Evolutionary conservation across 2,329 filamentous ascomycete species (phyloP), one percentile per base, ranked within the genome.

Genomic region (Aaosphaeria pasadenensis): DNA sequence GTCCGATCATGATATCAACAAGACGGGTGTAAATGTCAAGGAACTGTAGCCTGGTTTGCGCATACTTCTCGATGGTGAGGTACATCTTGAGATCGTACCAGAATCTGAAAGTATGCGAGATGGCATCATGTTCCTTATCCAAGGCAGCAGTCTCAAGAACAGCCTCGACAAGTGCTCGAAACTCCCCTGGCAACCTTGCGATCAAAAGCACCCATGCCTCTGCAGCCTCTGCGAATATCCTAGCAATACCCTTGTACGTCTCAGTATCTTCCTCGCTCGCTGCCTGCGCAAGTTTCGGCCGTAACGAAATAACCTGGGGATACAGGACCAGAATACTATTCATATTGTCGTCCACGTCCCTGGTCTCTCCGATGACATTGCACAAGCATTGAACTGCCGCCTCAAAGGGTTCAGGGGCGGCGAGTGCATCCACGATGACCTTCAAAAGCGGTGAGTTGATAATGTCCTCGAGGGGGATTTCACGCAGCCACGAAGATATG

Each of bases 81-180:
- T 95, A 96, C 69, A 96, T 91, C 77, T 99, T 99, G 42, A 99
- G 80, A 66, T 99, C 94, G 67, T 95, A 97, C 94, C 94, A 99
- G 74, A 99, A 97, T 57, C 84, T 85, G 72, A 99, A 99, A 0
- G 95, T 99, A 62, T 94, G 85, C 46, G 90, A 89, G 54, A 99
- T 91, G 4, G 91, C 90, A 57, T 99, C 94, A 52, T 88, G 84
- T 46, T 96, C 92, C 66, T 85, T 85, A 69, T 99, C 94, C 57
- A 88, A 82, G 7, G 87, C 83, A 51, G 89, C 91, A 64, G 91
- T 96, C 73, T 97, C 91, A n/a, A 97, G 79, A 11, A 99, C 85
- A 5, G 88, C 85, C 62, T 96, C 91, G 7, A 99, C 92, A 5
- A 99, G 78, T 7, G 83, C 84, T 36, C 88, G 82, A 75, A 97